phyloP scores from a whole-genome alignment of 202 grass and related monocot genomes.

The Musa balbisiana region DNA sequence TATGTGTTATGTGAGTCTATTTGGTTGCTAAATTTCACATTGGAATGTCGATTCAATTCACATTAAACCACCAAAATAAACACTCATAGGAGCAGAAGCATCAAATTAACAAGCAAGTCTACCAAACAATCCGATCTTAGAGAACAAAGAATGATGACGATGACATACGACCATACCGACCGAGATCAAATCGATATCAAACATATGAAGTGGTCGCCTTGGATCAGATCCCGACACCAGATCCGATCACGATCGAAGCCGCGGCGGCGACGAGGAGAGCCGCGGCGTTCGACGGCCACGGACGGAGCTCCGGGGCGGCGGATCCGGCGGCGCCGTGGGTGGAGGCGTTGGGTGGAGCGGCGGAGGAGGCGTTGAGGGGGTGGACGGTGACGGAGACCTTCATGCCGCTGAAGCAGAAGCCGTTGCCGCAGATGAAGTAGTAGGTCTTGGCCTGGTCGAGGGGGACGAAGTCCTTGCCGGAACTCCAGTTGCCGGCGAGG shows the following conservation, averaged over 20 bases:
- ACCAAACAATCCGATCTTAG: too few species aligned
- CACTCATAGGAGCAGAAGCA: too few species aligned
- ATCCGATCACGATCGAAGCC: background rate
- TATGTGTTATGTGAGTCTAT: too few species aligned
- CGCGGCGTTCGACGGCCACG: background rate
- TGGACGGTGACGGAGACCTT: slow-evolving; percentile 57
- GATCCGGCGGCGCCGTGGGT: background rate
- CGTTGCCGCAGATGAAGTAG: slow-evolving; percentile 91
- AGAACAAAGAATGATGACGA: too few species aligned
- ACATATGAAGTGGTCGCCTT: background rate
- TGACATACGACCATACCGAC: background rate
- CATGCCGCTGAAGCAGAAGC: slow-evolving; percentile 70
- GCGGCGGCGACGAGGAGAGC: background rate
- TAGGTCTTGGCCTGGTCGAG: slow-evolving; percentile 38
- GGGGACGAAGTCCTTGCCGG: slow-evolving; percentile 85
- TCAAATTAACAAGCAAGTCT: too few species aligned
- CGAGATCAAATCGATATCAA: background rate
- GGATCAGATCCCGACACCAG: background rate
- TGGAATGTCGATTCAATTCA: too few species aligned
- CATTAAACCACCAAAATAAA: too few species aligned
- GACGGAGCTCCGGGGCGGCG: background rate
- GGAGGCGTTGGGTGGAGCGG: background rate
- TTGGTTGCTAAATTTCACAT: too few species aligned
- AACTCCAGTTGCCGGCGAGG: slow-evolving; percentile 77
- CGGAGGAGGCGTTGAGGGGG: slow-evolving; percentile 25